A percentile compares a stretch with the other conserved stretches of the same genome.
phyloP scores from a whole-genome alignment of 805 yeast genomes.

The Ogataea glucozyma region DNA sequence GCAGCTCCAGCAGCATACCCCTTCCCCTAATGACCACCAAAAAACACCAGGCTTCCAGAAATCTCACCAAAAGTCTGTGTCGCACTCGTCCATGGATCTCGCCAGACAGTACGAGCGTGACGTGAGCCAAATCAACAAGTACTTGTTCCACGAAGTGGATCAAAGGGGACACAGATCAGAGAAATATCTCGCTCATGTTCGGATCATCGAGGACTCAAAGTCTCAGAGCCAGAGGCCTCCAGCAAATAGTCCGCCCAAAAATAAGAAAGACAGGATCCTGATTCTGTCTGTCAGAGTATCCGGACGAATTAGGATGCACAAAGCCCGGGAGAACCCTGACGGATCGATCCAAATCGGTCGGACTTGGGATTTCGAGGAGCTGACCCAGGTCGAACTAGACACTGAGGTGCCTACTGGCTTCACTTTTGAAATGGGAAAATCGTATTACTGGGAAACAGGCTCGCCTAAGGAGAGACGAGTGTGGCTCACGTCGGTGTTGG shows the following conservation, averaged over 20 bases:
- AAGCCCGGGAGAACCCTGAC: conserved; percentile 78
- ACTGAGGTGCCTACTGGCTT: conserved; percentile 55
- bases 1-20: not conserved
- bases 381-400: conserved; percentile 58
- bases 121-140: conserved; percentile 46
- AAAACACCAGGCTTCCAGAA: conserved; percentile 5
- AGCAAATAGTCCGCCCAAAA: conserved; percentile 42
- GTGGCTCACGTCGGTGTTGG: conserved; percentile 54
- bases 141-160: conserved; percentile 50
- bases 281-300: conserved; percentile 61
- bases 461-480: conserved; percentile 58
- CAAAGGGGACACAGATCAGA: conserved; percentile 46
- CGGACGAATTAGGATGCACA: conserved; percentile 74
- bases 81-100: conserved; percentile 36
- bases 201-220: conserved; percentile 71
- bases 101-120: conserved; percentile 63
- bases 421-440: conserved; percentile 63
- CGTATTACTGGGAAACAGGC: conserved; percentile 79
- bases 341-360: conserved; percentile 85
- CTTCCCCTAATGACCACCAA: not conserved
- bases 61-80: conserved; percentile 17
- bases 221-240: conserved; percentile 74
- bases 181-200: conserved; percentile 73
- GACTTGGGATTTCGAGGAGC: conserved; percentile 83
- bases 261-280: conserved; percentile 63